Evolutionary conservation across 352 stramenopile species (phyloP).

Genomic region (Phytophthora fragariaefolia): DNA sequence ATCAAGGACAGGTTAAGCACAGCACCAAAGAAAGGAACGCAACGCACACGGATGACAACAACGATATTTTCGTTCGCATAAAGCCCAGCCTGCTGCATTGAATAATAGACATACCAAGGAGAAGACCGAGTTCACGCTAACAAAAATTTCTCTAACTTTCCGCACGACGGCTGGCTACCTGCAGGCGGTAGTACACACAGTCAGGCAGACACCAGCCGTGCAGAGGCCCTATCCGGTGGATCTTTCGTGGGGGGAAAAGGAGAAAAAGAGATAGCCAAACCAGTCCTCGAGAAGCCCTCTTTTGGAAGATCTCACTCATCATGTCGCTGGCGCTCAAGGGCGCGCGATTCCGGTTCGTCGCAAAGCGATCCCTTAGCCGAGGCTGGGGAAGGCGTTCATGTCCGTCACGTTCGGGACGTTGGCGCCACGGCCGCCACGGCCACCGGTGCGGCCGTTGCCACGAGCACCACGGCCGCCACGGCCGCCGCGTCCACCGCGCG

Average conservation of each 20-base stretch:
- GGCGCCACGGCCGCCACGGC: conserved; percentile 40
- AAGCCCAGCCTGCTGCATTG: conserved; percentile 67
- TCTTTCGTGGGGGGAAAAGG: conserved; percentile 66
- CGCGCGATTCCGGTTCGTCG: conserved; percentile 41
- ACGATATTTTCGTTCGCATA: conserved; percentile 64
- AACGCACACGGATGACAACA: conserved; percentile 27
- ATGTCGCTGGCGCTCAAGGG: conserved; percentile 55
- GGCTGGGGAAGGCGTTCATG: conserved; percentile 86
- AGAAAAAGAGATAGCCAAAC: conserved; percentile 59
- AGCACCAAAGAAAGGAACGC: conserved; percentile 7
- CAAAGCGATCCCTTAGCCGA: conserved; percentile 58
- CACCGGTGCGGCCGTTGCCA: conserved; percentile 51
- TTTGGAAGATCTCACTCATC: conserved; percentile 58
- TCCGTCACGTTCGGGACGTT: conserved; percentile 79
- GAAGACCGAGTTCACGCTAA: conserved; percentile 63
- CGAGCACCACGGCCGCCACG: conserved; percentile 63
- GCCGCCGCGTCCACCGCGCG: conserved; percentile 58
- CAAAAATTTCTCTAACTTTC: conserved; percentile 86
- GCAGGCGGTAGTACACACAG: conserved; percentile 41
- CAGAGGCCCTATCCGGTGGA: conserved; percentile 70
- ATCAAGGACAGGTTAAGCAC: neutral
- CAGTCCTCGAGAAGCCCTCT: conserved; percentile 46
- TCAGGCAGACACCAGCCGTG: conserved; percentile 50
- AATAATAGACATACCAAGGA: conserved; percentile 80
- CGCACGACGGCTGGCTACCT: conserved; percentile 41